Evolutionary conservation across 2,329 filamentous ascomycete species (phyloP), one percentile per base, ranked within the genome.

Genomic region (Verticillium klebahnii): DNA sequence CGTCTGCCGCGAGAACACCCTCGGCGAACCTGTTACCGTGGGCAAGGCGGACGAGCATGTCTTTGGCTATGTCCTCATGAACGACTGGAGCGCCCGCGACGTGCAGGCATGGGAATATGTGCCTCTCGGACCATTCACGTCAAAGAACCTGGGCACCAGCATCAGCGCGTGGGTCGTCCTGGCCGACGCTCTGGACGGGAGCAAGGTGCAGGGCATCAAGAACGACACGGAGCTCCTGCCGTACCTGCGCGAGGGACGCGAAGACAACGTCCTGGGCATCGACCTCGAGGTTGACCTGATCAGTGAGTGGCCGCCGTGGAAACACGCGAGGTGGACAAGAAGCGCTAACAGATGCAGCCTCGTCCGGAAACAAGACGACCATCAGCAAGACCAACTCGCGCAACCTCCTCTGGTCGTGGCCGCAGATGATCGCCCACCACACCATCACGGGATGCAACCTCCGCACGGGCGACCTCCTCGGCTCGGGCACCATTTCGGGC

Each of bases 361-460:
- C 70, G 37, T 63, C 65, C 11, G 74, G 73, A 4, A 66, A 71
- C 56, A 74, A 70, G 56, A 73, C 68, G 1, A 64, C 63, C 23
- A 65, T 64, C 63, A 68, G 60, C 64, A 64, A 34, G 61, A 69
- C 63, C 52, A 77, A 70, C 57, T 72, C 74, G 1, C 72, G 67
- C 23, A 74, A 80, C 58, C 79, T 95, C 1, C 80, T 94, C 1
- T 95, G 87, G 82, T 93, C 90, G 0, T 95, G 92, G 77, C 84
- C 89, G 0, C 92, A 95, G 71, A 93, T 94, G 90, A 78, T 95
- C 37, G 85, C 91, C 0, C 91, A 95, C 74, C 91, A 95, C 73
- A 88, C 89, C 2, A 84, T 92, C 62, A 89, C 87, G 0, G 91
- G 91, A 7, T 95, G 91, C 73, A 87, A 88, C 8, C 82, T 95